phyloP scores from a whole-genome alignment of 2,329 filamentous ascomycete species.

The Waltergamsia citrina region DNA sequence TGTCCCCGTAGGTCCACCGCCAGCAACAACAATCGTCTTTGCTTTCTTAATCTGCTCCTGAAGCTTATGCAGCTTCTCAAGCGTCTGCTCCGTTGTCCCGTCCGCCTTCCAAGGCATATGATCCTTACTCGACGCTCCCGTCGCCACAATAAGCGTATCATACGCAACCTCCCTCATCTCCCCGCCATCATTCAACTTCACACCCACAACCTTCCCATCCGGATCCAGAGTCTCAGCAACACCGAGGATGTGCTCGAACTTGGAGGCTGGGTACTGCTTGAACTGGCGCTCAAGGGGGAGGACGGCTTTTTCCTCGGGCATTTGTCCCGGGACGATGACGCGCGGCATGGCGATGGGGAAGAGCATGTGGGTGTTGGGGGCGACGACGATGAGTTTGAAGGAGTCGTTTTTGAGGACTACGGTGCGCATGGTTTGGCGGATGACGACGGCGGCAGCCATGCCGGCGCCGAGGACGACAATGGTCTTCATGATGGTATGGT shows the following conservation, averaged over 20 bases:
- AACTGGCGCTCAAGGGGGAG: slow-evolving; percentile 31
- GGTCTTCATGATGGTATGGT: slow-evolving; percentile 20
- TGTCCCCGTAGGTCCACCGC: slow-evolving; percentile 39
- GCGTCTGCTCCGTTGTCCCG: slow-evolving; percentile 30
- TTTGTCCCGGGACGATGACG: slow-evolving; percentile 33
- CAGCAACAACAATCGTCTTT: slow-evolving; percentile 38
- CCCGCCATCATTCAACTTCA: slow-evolving; percentile 22
- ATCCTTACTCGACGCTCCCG: slow-evolving; percentile 33
- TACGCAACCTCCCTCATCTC: slow-evolving; percentile 29
- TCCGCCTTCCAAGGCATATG: slow-evolving; percentile 40
- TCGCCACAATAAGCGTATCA: slow-evolving; percentile 44
- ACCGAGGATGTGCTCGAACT: slow-evolving; percentile 44
- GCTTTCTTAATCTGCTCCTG: slow-evolving; percentile 23
- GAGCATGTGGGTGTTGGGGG: slow-evolving; percentile 37
- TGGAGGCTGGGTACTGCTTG: slow-evolving; percentile 30
- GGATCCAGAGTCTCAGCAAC: slow-evolving; percentile 34
- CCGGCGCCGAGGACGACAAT: slow-evolving; percentile 42
- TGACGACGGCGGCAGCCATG: slow-evolving; percentile 32
- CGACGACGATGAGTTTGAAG: slow-evolving; percentile 34
- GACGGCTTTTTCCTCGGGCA: slow-evolving; percentile 28
- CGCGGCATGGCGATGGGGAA: slow-evolving; percentile 39
- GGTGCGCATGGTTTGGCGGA: slow-evolving; percentile 40
- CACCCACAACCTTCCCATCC: slow-evolving; percentile 27
- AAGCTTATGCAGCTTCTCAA: slow-evolving; percentile 20
- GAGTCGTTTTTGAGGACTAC: slow-evolving; percentile 26